Evolutionary conservation across 805 yeast genomes (phyloP).

Genomic region (Yamadazyma akitaensis): DNA sequence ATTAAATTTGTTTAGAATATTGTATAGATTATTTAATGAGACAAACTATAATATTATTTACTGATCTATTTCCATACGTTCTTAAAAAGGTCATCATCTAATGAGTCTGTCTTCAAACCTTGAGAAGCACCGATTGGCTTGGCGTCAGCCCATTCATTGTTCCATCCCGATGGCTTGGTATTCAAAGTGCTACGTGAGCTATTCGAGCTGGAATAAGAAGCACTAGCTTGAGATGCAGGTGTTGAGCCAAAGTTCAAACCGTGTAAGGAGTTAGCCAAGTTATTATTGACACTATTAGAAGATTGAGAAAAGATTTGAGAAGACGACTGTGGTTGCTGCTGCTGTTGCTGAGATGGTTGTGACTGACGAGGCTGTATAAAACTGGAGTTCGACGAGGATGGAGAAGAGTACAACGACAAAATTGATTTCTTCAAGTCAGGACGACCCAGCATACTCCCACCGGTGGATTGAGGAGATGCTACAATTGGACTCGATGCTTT

Average conservation of each 20-base stretch:
- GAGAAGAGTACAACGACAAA: slow-evolving; percentile 74
- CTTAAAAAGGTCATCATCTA: slow-evolving; percentile 66
- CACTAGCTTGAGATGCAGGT: not conserved
- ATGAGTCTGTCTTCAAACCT: slow-evolving; percentile 11
- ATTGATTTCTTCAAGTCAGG: slow-evolving; percentile 92
- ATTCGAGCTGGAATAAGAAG: not conserved
- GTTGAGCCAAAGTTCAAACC: slow-evolving; percentile 19
- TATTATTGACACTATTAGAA: slow-evolving; percentile 3
- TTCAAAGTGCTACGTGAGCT: slow-evolving; percentile 1
- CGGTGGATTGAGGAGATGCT: slow-evolving; percentile 31
- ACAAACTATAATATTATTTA: no score
- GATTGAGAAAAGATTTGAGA: not conserved
- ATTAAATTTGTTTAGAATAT: slow-evolving; percentile 4
- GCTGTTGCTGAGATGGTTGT: not conserved
- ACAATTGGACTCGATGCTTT: slow-evolving; percentile 2
- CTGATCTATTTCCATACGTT: slow-evolving; percentile 56
- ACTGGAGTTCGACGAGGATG: slow-evolving; percentile 46
- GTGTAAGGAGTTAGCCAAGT: slow-evolving; percentile 22
- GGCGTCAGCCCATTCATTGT: slow-evolving; percentile 35
- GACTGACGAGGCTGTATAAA: slow-evolving; percentile 18
- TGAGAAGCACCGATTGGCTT: slow-evolving; percentile 9
- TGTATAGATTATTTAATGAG: not conserved
- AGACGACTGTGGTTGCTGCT: not conserved
- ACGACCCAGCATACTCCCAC: slow-evolving; percentile 42
- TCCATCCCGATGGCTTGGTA: slow-evolving; percentile 17